Conservation (phyloP, 805 yeast species). For the Ogataea populi-albae region DNA sequence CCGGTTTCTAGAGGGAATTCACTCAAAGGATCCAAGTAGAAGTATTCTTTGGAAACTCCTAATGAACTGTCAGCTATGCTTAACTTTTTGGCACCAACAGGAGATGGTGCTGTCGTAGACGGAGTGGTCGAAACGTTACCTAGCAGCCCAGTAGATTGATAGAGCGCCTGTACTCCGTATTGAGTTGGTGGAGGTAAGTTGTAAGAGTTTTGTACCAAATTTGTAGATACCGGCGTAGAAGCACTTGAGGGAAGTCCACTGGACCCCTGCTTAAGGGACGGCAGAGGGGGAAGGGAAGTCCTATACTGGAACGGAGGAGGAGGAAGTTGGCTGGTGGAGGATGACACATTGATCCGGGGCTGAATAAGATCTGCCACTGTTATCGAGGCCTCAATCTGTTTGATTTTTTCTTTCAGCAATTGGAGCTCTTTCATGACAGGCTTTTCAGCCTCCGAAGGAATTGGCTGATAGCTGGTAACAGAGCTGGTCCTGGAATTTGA, state of each 20-base stretch:
- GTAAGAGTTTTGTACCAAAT: neutral
- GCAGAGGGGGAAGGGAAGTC: slow-evolving; percentile 24
- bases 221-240: neutral
- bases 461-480: neutral
- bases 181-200: slow-evolving; percentile 6
- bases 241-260: neutral
- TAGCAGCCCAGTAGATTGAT: neutral
- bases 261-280: slow-evolving; percentile 9
- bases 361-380: slow-evolving; percentile 32
- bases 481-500: neutral
- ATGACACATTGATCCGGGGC: slow-evolving; percentile 3
- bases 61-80: too few relatives aligned
- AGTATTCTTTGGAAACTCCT: too few relatives aligned
- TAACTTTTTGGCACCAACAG: too few relatives aligned
- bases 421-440: slow-evolving; percentile 33
- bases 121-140: too few relatives aligned
- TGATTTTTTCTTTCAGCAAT: slow-evolving; percentile 39
- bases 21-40: too few relatives aligned
- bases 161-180: neutral
- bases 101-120: too few relatives aligned
- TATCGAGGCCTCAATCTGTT: slow-evolving; percentile 44
- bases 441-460: slow-evolving; percentile 5
- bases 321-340: slow-evolving; percentile 5
- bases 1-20: too few relatives aligned
- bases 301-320: slow-evolving; percentile 12